Evolutionary conservation across 176 grass and related monocot species (phyloP).

Genomic region (Cenchrus americanus): DNA sequence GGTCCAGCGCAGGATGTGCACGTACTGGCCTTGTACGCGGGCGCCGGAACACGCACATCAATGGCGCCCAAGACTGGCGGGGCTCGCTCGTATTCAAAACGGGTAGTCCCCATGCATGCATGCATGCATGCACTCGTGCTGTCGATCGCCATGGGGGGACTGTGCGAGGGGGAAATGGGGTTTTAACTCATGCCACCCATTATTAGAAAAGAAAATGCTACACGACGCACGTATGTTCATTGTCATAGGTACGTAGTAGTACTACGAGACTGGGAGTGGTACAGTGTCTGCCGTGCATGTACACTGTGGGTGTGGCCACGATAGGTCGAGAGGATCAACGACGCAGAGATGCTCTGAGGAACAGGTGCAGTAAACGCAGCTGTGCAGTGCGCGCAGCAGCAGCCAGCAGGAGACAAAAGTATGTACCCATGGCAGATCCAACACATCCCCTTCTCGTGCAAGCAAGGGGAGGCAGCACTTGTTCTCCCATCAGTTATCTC

Average conservation of each 20-base stretch:
- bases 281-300: neutral
- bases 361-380: conserved; percentile 36
- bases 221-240: neutral
- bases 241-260: neutral
- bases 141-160: neutral
- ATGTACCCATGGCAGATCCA: conserved; percentile 48
- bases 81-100: conserved; percentile 49
- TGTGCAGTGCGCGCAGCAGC: conserved; percentile 20
- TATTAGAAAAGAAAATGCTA: neutral
- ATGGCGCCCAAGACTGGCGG: neutral
- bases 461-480: conserved; percentile 46
- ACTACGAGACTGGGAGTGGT: neutral
- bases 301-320: neutral
- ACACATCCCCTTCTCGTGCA: conserved; percentile 56
- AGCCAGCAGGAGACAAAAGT: conserved; percentile 46
- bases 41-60: conserved; percentile 16
- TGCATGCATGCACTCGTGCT: neutral
- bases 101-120: neutral
- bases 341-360: conserved; percentile 29
- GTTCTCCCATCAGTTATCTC: conserved; percentile 35
- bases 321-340: neutral
- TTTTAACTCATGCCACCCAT: conserved; percentile 49
- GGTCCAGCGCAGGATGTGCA: neutral
- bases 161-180: conserved; percentile 4
- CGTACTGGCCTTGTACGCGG: neutral